Evolutionary conservation across 306 rosid species (phyloP), one percentile per base, ranked within the genome.

Genomic region (Citrullus mucosospermus): DNA sequence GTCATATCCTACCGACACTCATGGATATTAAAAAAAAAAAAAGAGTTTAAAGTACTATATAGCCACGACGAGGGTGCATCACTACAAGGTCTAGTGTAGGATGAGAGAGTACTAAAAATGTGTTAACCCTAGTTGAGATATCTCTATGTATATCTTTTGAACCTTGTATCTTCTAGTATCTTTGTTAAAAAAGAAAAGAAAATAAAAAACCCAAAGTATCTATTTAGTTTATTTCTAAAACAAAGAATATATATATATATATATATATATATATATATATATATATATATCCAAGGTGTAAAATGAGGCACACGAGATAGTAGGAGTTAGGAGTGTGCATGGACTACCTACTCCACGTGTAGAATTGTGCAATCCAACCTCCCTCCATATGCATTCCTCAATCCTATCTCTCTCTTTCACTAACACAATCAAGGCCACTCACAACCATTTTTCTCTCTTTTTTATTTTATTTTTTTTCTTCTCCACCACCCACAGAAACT

Each of bases 321-420:
- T 38, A 60, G 55, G 41, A 13, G 71, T 22, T 9, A 14, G 71
- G 70, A 77, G 80, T 77, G 80, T 77, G 80, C 80, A 77, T 77
- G 80, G 56, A 59, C 44, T 41, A 36, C 54, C 4, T 3, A 25
- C 17, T 32, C 68, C 80, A 59, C 70, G 70, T 57, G 80, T 25
- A 39, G 12, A 76, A 76, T 34, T 76, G 79, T 76, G 79, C 3
- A 54, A 9, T n/a, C 55, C 79, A 32, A 20, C 41, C 30, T 53
- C 9, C 44, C 25, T 34, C 60, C 78, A 74, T 76, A 56, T 56
- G 79, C 79, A 17, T 22, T 17, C 65, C 79, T 55, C 79, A 76
- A 3, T 28, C 38, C 78, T 41, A 30, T 53, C 3, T 54, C 50
- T 15, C 25, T 32, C 11, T 36, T 75, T 16, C 66, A 39, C 28